Evolutionary conservation across 352 stramenopile genomes (phyloP).

Genomic region (Pythium aquatile): DNA sequence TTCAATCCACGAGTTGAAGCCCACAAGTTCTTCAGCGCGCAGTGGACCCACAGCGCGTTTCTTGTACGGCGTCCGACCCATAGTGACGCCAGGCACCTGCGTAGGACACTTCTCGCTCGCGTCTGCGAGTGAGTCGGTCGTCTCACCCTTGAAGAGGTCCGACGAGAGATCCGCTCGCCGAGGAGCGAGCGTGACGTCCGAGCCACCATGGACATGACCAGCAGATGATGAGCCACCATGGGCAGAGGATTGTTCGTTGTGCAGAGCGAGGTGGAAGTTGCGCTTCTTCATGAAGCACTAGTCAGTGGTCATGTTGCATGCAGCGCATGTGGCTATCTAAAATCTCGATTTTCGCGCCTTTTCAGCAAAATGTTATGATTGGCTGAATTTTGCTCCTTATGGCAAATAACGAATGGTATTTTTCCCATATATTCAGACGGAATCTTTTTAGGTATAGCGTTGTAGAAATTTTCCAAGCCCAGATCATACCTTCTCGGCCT

Average conservation of each 20-base stretch:
- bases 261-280: neutral
- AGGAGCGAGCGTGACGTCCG: neutral
- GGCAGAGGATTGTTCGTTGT: neutral
- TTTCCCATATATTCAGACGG: slow-evolving; percentile 1
- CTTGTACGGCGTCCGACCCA: neutral
- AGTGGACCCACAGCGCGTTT: slow-evolving; percentile 10
- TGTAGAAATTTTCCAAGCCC: neutral
- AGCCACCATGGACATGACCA: too few relatives aligned
- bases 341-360: slow-evolving; percentile 9
- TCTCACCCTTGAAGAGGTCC: neutral
- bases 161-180: neutral
- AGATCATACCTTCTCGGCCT: slow-evolving; percentile 83
- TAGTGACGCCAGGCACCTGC: neutral
- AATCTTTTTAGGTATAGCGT: neutral
- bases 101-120: slow-evolving; percentile 6
- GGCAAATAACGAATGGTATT: neutral
- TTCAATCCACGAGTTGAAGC: slow-evolving; percentile 52
- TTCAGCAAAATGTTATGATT: slow-evolving; percentile 10
- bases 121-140: neutral
- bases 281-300: slow-evolving; percentile 18
- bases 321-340: neutral
- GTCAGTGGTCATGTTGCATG: neutral
- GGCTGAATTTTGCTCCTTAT: slow-evolving; percentile 6
- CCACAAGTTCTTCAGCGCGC: slow-evolving; percentile 3
- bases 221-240: neutral